Evolutionary conservation across 805 yeast species (phyloP), one percentile per base, ranked within the genome.

Genomic region (Metschnikowia gruessii): DNA sequence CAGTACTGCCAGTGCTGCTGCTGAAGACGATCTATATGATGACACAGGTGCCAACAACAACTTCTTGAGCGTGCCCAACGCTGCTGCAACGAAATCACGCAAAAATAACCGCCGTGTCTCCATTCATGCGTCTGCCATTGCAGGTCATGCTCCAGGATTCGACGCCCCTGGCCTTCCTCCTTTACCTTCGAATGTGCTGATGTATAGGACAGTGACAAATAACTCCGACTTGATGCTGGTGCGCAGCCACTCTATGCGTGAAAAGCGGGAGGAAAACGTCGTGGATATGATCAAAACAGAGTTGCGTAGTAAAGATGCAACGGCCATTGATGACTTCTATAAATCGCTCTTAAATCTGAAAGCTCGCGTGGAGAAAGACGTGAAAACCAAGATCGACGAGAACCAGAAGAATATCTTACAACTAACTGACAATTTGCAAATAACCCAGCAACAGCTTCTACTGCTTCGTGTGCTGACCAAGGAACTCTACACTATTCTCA

Each of bases 261-360:
- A 41, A 17, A 32, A 37, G 18, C 41, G 38, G n/a, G 53, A 53
- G 12, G 52, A 52, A 6, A 46, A 43, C 31, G 34, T 56, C 11
- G 55, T 45, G 19, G 42, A 31, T n/a, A 44, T 47, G 29, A 63
- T 70, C 26, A 48, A 52, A 17, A 51, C 51, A 9, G 77, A 80
- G 45, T 61, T 87, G 50, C 69, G 80, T 10, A 77, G 80, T 51
- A 87, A 89, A 1, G 78, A 85, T 6, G 92, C 91, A 2, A 64
- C 79, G 1, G 86, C 83, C 50, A 84, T 87, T 29, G 90, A 86
- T 55, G 80, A 78, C 45, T 85, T 85, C 63, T 80, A 83, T 49
- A 74, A 79, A 16, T 76, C 74, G 43, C 66, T 87, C 52, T 57
- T 64, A 1, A 67, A 71, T 34, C 72, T 84, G 53, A 76, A 79